Conservation (phyloP, 345 rosid genomes). For the Leavenworthia alabamica region DNA sequence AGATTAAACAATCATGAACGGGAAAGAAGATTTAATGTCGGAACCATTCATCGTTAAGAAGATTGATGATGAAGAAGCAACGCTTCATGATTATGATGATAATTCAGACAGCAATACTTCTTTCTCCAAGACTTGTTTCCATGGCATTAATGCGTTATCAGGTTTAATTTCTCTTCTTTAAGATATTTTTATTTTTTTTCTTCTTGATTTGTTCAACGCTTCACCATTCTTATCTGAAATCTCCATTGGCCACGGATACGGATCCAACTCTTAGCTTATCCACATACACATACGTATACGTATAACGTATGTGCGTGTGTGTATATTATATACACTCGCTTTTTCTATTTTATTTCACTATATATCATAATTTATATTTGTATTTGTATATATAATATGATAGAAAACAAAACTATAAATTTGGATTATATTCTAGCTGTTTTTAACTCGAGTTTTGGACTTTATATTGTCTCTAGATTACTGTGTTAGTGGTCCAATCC, state of each 20-base stretch:
- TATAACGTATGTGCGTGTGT: too few relatives aligned
- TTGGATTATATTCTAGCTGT: too few relatives aligned
- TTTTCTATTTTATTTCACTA: too few relatives aligned
- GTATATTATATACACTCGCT: too few relatives aligned
- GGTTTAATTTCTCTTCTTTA: conserved; percentile 27
- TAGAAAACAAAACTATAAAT: too few relatives aligned
- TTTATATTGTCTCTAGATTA: too few relatives aligned
- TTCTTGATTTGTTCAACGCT: neutral
- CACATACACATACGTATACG: neutral
- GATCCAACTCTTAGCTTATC: conserved; percentile 14
- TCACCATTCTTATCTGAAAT: conserved; percentile 7
- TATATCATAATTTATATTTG: too few relatives aligned
- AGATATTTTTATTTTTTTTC: neutral
- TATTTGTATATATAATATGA: too few relatives aligned
- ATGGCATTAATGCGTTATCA: conserved; percentile 65
- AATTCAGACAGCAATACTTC: conserved; percentile 32
- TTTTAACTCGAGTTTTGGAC: too few relatives aligned
- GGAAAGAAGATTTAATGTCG: conserved; percentile 3
- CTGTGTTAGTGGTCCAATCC: neutral
- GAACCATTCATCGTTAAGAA: conserved; percentile 29
- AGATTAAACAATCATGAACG: conserved; percentile 13
- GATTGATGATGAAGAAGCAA: conserved; percentile 31
- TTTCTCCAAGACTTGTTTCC: conserved; percentile 51
- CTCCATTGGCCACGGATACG: conserved; percentile 3
- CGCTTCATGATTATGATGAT: neutral